Conservation (phyloP, 345 rosid genomes). For the Streptanthus diversifolius region DNA sequence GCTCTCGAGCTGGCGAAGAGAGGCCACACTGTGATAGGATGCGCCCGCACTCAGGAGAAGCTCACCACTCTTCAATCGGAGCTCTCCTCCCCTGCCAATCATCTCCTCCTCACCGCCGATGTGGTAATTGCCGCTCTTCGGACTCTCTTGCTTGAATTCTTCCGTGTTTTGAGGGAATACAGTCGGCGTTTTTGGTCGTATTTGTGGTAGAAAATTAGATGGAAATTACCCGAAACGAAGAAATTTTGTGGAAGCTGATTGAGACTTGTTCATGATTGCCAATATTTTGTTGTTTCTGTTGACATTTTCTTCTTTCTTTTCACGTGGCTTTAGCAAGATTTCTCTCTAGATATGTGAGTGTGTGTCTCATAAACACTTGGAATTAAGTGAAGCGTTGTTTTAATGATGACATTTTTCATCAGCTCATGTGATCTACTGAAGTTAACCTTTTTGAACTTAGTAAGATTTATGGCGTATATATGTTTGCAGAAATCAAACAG, state of each 20-base stretch:
- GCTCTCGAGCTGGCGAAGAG: slow-evolving; percentile 79
- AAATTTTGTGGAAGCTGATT: neutral
- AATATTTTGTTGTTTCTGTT: neutral
- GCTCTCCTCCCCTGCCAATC: slow-evolving; percentile 46
- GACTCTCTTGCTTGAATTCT: neutral
- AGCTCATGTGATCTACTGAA: neutral
- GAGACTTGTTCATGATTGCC: neutral
- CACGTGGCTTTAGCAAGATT: neutral
- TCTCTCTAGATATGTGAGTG: neutral
- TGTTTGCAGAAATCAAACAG: slow-evolving; percentile 57
- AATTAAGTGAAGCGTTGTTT: neutral
- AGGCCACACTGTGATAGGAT: slow-evolving; percentile 86
- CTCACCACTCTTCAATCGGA: slow-evolving; percentile 67
- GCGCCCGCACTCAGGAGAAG: slow-evolving; percentile 79
- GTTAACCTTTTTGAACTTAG: neutral
- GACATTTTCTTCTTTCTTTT: neutral
- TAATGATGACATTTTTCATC: neutral
- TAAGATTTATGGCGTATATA: neutral
- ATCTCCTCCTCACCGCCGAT: slow-evolving; percentile 75
- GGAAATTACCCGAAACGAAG: neutral
- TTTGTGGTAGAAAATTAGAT: neutral
- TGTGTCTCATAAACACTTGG: neutral
- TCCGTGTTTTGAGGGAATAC: neutral
- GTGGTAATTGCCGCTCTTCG: slow-evolving; percentile 42
- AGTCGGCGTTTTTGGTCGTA: neutral